Conservation (phyloP, 768 basidiomycete genomes). For the Suillus plorans region DNA sequence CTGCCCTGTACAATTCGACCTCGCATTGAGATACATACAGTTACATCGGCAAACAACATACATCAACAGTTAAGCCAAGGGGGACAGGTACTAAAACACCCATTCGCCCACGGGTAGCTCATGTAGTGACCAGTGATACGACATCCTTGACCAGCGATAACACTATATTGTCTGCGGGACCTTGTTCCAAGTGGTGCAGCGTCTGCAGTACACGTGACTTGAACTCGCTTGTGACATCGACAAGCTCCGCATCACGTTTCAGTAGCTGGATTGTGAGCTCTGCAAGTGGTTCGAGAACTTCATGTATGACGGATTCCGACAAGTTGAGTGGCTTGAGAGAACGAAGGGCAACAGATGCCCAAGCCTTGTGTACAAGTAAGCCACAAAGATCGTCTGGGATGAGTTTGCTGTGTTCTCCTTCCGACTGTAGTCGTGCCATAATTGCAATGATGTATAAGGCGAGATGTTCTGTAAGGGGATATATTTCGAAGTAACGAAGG, state of each 20-base stretch:
- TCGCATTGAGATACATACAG: not conserved
- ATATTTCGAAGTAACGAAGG: conserved; percentile 5
- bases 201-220: conserved; percentile 3
- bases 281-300: conserved; percentile 3
- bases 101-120: not conserved
- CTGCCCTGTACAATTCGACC: not conserved
- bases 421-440: not conserved
- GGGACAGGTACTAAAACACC: not conserved
- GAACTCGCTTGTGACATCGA: conserved; percentile 5
- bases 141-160: not conserved
- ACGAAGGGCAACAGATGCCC: conserved; percentile 5
- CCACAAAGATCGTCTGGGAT: conserved; percentile 6
- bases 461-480: conserved; percentile 10
- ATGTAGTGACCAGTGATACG: not conserved
- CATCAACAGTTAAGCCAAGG: not conserved
- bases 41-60: not conserved
- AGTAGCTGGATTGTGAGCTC: conserved; percentile 5
- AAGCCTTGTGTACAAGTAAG: conserved; percentile 9
- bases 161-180: not conserved
- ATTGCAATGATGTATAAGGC: conserved; percentile 8
- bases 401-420: not conserved
- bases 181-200: not conserved
- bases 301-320: conserved; percentile 5
- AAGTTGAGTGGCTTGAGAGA: not conserved
- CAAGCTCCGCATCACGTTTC: not conserved